Base-by-base conservation (phyloP, 371 early-diverging fungal genomes). In the Conidiobolus coronatus region DNA sequence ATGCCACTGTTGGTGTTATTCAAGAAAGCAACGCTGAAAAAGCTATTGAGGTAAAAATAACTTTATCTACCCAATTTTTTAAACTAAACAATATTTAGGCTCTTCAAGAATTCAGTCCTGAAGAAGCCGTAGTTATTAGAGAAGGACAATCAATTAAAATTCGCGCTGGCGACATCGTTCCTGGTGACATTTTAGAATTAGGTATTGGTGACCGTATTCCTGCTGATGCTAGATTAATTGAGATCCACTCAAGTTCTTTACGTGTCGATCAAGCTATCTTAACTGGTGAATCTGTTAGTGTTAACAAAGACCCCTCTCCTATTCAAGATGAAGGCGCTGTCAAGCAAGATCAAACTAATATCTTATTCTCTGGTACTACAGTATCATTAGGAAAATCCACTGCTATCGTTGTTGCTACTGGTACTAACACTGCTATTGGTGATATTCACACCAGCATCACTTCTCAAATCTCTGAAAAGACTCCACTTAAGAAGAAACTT, bases 21-120 rank as follows among this genome's bases (percentile, higher is more conserved):
- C 93, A 96, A 64, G 97, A 96, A 63, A 67, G 75, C 2, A 91
- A 86, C 46, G 97, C 97, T 15, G 94, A 92, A 62, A 81, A 85
- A 53, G 95, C 95, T 24, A 93, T 96, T 54, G 90, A 91, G 61
- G 80, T 75, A 57, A 21, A 46, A 11, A 20, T 41, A 1, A 4
- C 7, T n/a, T n/a, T 18, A 33, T 12, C 33, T 19, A 18, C 0
- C 33, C 20, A 13, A 21, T 42, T 29, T 40, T 3, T 42, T 42
- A 36, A 12, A n/a, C n/a, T n/a, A 15, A 39, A 8, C 12, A 11
- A 2, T 6, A 37, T 33, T 34, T 58, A 79, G 67, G 93, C 95
- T 18, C 65, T 96, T 44, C 79, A 79, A 50, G 81, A 89, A 57
- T 92, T 88, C 61, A 80, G 92, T 18, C 91, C 95, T 24, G 91